A percentile compares a stretch with the other conserved stretches of the same genome.
Evolutionary conservation across 2,329 filamentous ascomycete species (phyloP).

Genomic region (Nothophoma quercina): DNA sequence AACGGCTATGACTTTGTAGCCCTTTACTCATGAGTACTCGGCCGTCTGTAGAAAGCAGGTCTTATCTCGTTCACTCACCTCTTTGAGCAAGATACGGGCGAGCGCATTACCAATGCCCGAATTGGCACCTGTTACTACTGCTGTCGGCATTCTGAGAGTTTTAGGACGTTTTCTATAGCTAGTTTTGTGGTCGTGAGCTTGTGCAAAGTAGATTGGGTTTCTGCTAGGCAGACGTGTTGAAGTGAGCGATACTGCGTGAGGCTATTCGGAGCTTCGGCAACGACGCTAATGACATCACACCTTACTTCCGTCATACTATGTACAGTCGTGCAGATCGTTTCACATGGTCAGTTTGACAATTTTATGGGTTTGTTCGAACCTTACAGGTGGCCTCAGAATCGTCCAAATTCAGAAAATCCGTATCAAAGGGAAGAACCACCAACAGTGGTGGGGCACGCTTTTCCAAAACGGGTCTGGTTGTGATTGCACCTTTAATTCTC

Average conservation of each 20-base stretch:
- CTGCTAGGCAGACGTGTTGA: too few relatives aligned
- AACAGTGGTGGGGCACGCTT: not conserved
- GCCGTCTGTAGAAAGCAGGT: too few relatives aligned
- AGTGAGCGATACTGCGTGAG: not conserved
- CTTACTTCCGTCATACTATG: not conserved
- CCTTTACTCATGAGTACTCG: slow-evolving; percentile 21
- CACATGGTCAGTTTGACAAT: too few relatives aligned
- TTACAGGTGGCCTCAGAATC: not conserved
- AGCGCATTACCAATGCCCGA: slow-evolving; percentile 53
- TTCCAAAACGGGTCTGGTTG: not conserved
- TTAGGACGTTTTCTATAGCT: too few relatives aligned
- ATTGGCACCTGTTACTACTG: slow-evolving; percentile 53
- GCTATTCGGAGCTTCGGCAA: not conserved
- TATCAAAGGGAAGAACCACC: not conserved
- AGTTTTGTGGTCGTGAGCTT: too few relatives aligned
- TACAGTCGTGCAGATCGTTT: not conserved
- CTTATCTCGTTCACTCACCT: too few relatives aligned
- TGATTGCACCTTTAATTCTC: not conserved
- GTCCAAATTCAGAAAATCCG: not conserved
- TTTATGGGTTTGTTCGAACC: not conserved
- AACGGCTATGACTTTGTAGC: slow-evolving; percentile 44
- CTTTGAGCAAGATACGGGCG: slow-evolving; percentile 35
- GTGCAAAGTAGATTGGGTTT: too few relatives aligned
- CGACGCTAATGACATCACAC: slow-evolving; percentile 6
- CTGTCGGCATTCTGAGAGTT: slow-evolving; percentile 32